Evolutionary conservation across 1,284 basidiomycete species (phyloP), one percentile per base, ranked within the genome.

Genomic region (Stygiomarasmius scandens): DNA sequence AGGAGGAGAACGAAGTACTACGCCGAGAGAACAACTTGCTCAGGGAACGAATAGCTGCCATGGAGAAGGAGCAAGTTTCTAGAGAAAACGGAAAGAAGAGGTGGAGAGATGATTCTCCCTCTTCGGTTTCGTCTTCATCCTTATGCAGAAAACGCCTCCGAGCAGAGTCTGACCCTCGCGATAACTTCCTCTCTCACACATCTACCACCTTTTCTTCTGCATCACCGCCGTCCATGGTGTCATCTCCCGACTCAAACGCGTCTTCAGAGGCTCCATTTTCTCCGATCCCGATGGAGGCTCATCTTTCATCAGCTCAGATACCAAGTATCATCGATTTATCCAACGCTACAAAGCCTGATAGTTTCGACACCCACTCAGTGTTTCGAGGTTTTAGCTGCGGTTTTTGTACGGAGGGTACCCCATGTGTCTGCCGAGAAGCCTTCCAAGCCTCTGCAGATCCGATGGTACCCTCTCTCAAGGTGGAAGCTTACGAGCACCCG

Each of bases 1-100:
- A 95, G 74, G 90, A 93, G 61, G 93, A 96, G 70, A 96, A 96
- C 60, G 87, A 89, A 56, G 75, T 74, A 24, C 77, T 94, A n/a
- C 81, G 82, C 46, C 74, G 74, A 58, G 86, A 92, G 71, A 89
- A 92, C 62, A 65, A 69, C 22, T 67, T 75, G 1, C 80, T 92
- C 36, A 84, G 82, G 64, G 84, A 86, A 45, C 87, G 80, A 66
- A 72, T 91, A 12, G 66, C 74, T n/a, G 73, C 74, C 56, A 69
- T 82, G 56, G 85, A 86, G 66, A 72, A 74, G 36, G 77, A 80
- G 36, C 70, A 74, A 38, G 36, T 55, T 19, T 45, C 55, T 19
- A 58, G 52, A 32, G 55, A 58, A 47, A 74, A 67, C 32, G 80
- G 82, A 52, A 82, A 77, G n/a, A n/a, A n/a, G 69, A 75, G 86